Evolutionary conservation across 257 asterid species (phyloP).

Genomic region (Marsdenia floribunda): DNA sequence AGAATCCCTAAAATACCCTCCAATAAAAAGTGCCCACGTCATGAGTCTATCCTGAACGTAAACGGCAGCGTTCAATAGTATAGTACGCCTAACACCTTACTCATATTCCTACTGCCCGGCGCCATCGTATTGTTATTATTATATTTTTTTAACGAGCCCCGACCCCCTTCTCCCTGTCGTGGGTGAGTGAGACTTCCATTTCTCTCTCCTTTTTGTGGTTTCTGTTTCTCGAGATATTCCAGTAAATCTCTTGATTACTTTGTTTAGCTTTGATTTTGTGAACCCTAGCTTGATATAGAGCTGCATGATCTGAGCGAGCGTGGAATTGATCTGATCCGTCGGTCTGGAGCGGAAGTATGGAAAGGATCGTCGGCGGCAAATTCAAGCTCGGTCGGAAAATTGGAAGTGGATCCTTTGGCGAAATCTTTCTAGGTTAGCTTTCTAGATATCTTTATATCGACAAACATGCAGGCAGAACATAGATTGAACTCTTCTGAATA

Average conservation of each 20-base stretch:
- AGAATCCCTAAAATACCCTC: slow-evolving; percentile 31
- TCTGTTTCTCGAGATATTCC: neutral
- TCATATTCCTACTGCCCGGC: neutral
- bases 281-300: neutral
- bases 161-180: neutral
- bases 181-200: neutral
- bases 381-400: slow-evolving; percentile 81
- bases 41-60: slow-evolving; percentile 12
- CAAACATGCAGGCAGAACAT: neutral
- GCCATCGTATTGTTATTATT: neutral
- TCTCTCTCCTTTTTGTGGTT: neutral
- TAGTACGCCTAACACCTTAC: neutral
- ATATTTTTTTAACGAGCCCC: neutral
- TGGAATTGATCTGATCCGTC: slow-evolving; percentile 9
- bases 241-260: neutral
- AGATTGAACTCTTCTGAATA: slow-evolving; percentile 6
- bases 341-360: slow-evolving; percentile 20
- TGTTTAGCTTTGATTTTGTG: neutral
- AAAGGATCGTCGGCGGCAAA: slow-evolving; percentile 64
- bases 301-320: slow-evolving; percentile 6
- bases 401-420: slow-evolving; percentile 86
- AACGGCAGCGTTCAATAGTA: neutral
- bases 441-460: neutral
- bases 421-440: slow-evolving; percentile 59
- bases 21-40: slow-evolving; percentile 28